These are phyloP conservation scores for Salix caprea DNA, from an alignment of 345 rosid genomes.

Conservation along the genomic window DNA sequence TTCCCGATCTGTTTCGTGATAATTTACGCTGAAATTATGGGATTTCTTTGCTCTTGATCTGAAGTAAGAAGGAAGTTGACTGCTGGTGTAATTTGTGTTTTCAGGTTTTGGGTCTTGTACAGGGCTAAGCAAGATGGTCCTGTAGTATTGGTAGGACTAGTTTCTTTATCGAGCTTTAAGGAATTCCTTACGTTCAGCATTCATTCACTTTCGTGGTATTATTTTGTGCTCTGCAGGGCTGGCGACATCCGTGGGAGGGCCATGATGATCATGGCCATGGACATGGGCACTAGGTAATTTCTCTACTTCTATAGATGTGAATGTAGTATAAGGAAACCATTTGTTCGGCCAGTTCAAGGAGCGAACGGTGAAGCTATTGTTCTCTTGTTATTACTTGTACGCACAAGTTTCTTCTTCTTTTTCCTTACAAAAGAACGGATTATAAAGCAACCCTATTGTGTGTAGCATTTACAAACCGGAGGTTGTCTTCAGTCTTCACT, in stretches of 20 bases:
- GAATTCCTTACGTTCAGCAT: neutral
- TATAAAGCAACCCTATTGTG: no score
- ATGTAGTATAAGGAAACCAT: neutral
- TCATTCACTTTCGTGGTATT: neutral
- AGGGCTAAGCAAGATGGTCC: slow-evolving; percentile 97
- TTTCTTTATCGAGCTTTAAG: neutral
- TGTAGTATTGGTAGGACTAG: slow-evolving; percentile 67
- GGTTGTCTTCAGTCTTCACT: no score
- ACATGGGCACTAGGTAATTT: slow-evolving; percentile 48
- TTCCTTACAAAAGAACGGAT: no score
- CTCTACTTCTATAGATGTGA: neutral
- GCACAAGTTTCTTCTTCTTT: neutral
- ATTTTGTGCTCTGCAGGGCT: slow-evolving; percentile 49
- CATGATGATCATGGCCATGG: slow-evolving; percentile 50
- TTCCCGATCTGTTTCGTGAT: neutral
- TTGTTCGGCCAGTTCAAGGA: neutral
- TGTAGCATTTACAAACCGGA: no score
- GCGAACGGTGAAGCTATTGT: neutral
- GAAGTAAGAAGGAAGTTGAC: neutral
- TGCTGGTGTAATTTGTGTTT: slow-evolving; percentile 10
- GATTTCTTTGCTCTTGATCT: neutral
- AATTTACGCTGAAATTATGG: neutral
- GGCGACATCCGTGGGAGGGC: slow-evolving; percentile 99
- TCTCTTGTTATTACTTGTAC: neutral
- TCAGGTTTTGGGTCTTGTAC: slow-evolving; percentile 94